Conservation (phyloP, 306 rosid genomes). For the Cicer yamashitae region DNA sequence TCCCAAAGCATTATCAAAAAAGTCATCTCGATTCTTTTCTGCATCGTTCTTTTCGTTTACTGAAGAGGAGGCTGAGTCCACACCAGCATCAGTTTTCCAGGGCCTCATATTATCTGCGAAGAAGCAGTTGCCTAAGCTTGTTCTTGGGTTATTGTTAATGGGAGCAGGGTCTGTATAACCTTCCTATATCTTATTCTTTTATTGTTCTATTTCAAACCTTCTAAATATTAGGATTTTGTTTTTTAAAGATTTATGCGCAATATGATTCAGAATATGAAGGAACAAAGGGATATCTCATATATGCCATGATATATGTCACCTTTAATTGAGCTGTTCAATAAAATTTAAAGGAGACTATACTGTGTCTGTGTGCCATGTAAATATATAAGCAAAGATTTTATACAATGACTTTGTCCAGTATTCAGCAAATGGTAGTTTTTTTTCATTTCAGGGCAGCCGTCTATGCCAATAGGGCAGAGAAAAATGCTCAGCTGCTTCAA, state of each 20-base stretch:
- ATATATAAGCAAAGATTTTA: constrained; percentile 17
- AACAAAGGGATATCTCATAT: neutral
- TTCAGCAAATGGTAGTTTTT: constrained; percentile 47
- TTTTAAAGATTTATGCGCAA: constrained; percentile 15
- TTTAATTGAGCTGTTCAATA: constrained; percentile 29
- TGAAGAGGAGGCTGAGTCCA: constrained; percentile 79
- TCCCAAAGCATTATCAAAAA: constrained; percentile 79
- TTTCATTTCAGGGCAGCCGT: constrained; percentile 71
- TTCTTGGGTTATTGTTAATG: constrained; percentile 74
- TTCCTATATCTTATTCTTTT: constrained; percentile 46
- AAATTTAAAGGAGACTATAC: constrained; percentile 28
- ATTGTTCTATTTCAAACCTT: constrained; percentile 34
- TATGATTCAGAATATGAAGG: constrained; percentile 33
- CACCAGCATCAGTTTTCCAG: constrained; percentile 79
- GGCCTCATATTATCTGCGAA: constrained; percentile 60
- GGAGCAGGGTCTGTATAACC: constrained; percentile 86
- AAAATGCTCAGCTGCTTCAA: constrained; percentile 68
- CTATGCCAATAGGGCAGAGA: constrained; percentile 74
- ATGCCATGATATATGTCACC: constrained; percentile 7
- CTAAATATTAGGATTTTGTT: constrained; percentile 31
- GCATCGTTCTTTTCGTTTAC: constrained; percentile 93
- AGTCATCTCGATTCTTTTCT: constrained; percentile 96
- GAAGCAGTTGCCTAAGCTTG: constrained; percentile 81
- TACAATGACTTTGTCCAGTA: constrained; percentile 31
- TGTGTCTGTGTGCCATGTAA: constrained; percentile 25